Conservation (phyloP, 768 basidiomycete species). For the Boletus sensibilis region DNA sequence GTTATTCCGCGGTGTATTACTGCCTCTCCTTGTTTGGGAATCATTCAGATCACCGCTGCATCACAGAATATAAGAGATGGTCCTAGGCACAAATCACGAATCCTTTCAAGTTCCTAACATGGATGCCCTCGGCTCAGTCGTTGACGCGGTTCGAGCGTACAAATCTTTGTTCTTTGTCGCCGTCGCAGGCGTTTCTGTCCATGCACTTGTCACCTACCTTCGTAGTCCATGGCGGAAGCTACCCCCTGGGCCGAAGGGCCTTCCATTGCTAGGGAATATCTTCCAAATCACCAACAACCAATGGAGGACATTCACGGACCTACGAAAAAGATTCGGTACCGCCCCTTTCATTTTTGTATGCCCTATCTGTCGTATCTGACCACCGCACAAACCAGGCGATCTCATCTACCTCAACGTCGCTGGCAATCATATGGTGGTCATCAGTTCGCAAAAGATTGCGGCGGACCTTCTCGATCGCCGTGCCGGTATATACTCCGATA, state of each 20-base stretch:
- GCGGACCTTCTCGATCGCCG: slow-evolving; percentile 40
- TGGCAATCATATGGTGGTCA: slow-evolving; percentile 25
- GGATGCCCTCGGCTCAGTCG: not conserved
- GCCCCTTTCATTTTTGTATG: not conserved
- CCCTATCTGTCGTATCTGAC: not conserved
- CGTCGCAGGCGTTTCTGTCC: not conserved
- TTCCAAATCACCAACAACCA: not conserved
- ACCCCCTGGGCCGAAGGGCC: slow-evolving; percentile 3
- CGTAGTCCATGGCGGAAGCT: slow-evolving; percentile 4
- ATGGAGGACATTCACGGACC: not conserved
- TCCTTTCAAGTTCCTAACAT: not conserved
- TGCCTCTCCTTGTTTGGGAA: too few species aligned
- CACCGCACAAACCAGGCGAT: not conserved
- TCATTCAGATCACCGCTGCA: too few species aligned
- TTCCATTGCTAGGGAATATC: slow-evolving; percentile 4
- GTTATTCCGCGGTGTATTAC: not conserved
- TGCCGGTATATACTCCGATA: slow-evolving; percentile 32
- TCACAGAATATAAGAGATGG: not conserved
- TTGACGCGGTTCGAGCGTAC: not conserved
- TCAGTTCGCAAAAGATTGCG: slow-evolving; percentile 33
- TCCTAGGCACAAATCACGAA: too few species aligned
- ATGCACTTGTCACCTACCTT: slow-evolving; percentile 1
- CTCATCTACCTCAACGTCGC: slow-evolving; percentile 11
- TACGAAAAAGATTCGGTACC: slow-evolving; percentile 4
- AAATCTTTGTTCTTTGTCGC: not conserved